Base-by-base conservation (phyloP, 2,329 filamentous ascomycete genomes). In the Trichoderma polysporum region DNA sequence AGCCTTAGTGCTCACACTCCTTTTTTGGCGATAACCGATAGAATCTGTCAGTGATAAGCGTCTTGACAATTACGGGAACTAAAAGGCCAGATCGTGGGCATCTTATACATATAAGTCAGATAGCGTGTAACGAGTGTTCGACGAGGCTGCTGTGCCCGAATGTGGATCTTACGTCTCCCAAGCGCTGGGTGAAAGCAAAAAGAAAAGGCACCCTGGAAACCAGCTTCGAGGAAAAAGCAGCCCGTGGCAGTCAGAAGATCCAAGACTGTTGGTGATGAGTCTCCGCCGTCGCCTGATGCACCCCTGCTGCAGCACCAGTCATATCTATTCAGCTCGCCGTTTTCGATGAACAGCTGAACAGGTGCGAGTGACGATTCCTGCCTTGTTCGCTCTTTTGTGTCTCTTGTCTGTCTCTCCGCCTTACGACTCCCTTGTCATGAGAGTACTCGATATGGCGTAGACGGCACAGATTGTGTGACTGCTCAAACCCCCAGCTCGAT, bases 201-300 rank as follows among this genome's bases (percentile, higher is more conserved):
- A 39, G 29, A 22, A 25, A 19, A 53, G 9, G 35, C 50, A 49
- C 35, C 35, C 59, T 41, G 25, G 39, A 25, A 17, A 35, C 49
- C 41, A 57, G 41, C 52, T 50, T 39, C 41, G n/a, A 47, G 35
- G n/a, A 41, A 35, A 45, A 25, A 35, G 47, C 53, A 56, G 53
- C 33, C 31, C 53, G 19, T 17, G 37, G 37, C 15, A 45, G 60
- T 63, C 60, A 63, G 60, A 65, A 65, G 62, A 37, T 65, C 39
- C 52, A 50, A 65, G 52, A 45, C 53, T 39, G 62, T 37, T 49
- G 45, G 41, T 65, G 53, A 65, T 65, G 62, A 58, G 62, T 65
- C 62, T 65, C 62, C 52, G 52, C 62, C 62, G 60, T 56, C 39
- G 41, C 62, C 62, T 54, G 52, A 65, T 65, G 25, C 45, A 65